Evolutionary conservation across 129 eudicot species (phyloP).

Genomic region (Logfia minima): DNA sequence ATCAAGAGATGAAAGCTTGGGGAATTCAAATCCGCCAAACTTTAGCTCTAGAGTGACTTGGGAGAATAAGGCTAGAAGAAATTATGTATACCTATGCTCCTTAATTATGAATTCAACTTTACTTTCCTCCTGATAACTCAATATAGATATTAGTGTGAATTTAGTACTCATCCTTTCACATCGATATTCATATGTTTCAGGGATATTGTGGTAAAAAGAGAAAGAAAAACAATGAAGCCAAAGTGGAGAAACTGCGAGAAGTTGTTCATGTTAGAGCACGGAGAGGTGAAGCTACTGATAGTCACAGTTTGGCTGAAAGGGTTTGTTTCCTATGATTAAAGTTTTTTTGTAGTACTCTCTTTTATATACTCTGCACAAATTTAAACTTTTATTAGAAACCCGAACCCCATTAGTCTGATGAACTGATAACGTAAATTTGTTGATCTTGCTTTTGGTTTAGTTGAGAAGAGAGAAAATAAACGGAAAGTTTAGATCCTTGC

Average conservation of each 20-base stretch:
- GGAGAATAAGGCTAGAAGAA: slow-evolving; percentile 35
- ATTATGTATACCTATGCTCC: slow-evolving; percentile 19
- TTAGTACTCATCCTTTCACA: neutral
- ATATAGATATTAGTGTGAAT: neutral
- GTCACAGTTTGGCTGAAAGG: slow-evolving; percentile 98
- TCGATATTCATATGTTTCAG: slow-evolving; percentile 30
- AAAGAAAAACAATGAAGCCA: slow-evolving; percentile 46
- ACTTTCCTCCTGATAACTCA: neutral
- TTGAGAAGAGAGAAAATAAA: slow-evolving; percentile 83
- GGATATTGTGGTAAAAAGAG: slow-evolving; percentile 64
- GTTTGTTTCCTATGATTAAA: slow-evolving; percentile 30
- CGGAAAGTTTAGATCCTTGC: slow-evolving; percentile 70
- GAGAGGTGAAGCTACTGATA: slow-evolving; percentile 98
- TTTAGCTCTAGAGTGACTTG: slow-evolving; percentile 34
- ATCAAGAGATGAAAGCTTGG: slow-evolving; percentile 22
- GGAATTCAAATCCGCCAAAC: slow-evolving; percentile 33
- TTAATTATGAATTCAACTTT: neutral
- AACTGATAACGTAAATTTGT: neutral
- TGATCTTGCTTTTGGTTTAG: slow-evolving; percentile 32
- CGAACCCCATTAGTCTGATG: neutral
- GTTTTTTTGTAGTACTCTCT: neutral
- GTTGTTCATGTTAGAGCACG: slow-evolving; percentile 98
- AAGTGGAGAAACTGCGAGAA: slow-evolving; percentile 64
- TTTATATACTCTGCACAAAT: neutral
- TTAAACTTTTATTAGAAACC: neutral